These are phyloP conservation scores for Cunninghamia lanceolata DNA, from an alignment of 75 land plant species.

Conservation along the genomic window DNA sequence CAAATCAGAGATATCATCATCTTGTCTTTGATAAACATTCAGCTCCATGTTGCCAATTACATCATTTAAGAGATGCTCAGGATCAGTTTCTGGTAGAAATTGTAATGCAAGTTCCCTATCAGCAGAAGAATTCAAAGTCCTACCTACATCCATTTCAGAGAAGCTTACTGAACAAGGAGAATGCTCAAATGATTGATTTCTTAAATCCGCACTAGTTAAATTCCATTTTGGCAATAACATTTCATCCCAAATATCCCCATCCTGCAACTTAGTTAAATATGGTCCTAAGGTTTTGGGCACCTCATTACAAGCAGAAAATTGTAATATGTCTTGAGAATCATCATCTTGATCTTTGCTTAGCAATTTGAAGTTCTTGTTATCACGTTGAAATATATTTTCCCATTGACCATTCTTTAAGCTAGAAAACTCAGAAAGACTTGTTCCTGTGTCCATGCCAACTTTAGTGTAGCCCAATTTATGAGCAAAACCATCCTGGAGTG, in stretches of 20 bases:
- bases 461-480: not conserved
- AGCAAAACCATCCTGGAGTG: not conserved
- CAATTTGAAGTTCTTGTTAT: not conserved
- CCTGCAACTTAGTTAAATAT: not conserved
- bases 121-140: not conserved
- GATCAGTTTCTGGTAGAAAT: conserved; percentile 27
- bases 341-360: not conserved
- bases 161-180: conserved; percentile 13
- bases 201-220: conserved; percentile 3
- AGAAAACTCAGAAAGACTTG: not conserved
- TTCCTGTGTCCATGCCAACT: not conserved
- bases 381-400: not conserved
- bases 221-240: conserved; percentile 7
- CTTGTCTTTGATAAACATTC: conserved; percentile 8
- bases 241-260: conserved; percentile 27
- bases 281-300: conserved; percentile 17
- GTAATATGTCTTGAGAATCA: not conserved
- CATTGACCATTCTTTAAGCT: not conserved
- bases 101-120: conserved; percentile 13
- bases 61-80: conserved; percentile 37
- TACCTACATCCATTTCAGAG: conserved; percentile 20
- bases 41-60: conserved; percentile 19
- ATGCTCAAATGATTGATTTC: not conserved
- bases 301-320: conserved; percentile 17
- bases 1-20: conserved; percentile 25